Evolutionary conservation across 768 basidiomycete genomes (phyloP), one percentile per base, ranked within the genome.

Genomic region (Tylopilus sp.): DNA sequence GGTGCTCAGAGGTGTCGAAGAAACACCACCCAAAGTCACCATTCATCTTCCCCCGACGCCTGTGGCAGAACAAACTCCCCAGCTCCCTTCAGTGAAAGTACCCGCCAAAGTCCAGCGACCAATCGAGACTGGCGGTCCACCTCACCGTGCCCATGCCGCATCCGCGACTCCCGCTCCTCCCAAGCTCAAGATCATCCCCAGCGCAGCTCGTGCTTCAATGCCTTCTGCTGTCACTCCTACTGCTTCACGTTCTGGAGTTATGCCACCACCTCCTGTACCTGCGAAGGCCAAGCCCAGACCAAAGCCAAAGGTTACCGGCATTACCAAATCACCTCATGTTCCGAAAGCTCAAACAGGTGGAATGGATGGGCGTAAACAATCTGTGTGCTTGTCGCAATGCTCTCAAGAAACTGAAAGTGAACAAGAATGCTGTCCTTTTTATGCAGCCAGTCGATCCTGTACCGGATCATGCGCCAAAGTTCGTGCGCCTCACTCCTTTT

Each of bases 361-460:
- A 48, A 88, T 96, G 87, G 76, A n/a, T n/a, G n/a, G n/a, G 79
- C 36, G 63, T 84, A 30, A 81, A 83, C 43, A 94, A 95, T 64
- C 69, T 91, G 53, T 81, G 80, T 47, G 88, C 87, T 11, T 89
- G 83, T 58, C 80, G 84, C 47, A 87, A 80, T 54, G 86, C 85
- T 3, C 69, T 96, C 63, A 87, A 88, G 77, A 95, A 94, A 66
- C 71, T 96, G 29, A 80, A 80, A 63, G 64, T 79, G 22, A 80
- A 92, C 69, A 92, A 89, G 68, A 83, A 81, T 54, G 85, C 89
- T 5, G 67, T 72, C 24, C 63, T 89, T 50, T 98, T 98, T 72
- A 74, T 85, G 37, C 84, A 89, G 54, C 92, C 96, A 30, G 95
- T 98, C n/a, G 94, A 97, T 71, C 94, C 94, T 19, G 82, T 96